Conservation (phyloP, 192 early-diverging fungal genomes). For the Coemansia sp. region DNA sequence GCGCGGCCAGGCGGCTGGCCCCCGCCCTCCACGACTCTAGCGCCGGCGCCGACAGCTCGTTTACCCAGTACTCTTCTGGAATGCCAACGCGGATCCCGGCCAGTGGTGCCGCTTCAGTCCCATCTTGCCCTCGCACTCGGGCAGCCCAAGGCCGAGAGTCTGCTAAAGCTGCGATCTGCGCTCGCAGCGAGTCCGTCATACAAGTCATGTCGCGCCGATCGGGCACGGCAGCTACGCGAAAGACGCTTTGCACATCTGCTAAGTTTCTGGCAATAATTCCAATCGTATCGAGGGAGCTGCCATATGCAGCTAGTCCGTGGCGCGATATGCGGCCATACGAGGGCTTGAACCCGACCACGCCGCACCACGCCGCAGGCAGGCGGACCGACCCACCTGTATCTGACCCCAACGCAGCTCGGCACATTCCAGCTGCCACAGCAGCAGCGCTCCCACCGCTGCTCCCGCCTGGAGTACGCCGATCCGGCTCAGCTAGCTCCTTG, state of each 20-base stretch:
- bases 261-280: constrained; percentile 73
- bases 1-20: constrained; percentile 52
- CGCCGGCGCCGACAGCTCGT: constrained; percentile 61
- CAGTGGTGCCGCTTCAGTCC: constrained; percentile 15
- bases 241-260: constrained; percentile 38
- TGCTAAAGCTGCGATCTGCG: constrained; percentile 13
- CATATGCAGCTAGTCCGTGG: constrained; percentile 80
- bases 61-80: constrained; percentile 69
- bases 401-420: constrained; percentile 79
- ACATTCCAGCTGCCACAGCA: constrained; percentile 80
- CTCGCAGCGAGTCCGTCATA: constrained; percentile 42
- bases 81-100: constrained; percentile 63
- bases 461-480: constrained; percentile 62
- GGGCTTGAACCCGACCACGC: constrained; percentile 90
- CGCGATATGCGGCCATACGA: constrained; percentile 85
- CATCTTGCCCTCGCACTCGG: neutral
- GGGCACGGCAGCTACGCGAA: constrained; percentile 7
- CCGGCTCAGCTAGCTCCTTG: neutral
- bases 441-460: constrained; percentile 92
- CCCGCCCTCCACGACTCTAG: constrained; percentile 60
- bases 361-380: constrained; percentile 90
- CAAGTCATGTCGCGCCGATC: constrained; percentile 58
- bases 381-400: constrained; percentile 96
- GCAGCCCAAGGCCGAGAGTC: constrained; percentile 16
- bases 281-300: constrained; percentile 83